A percentile compares a stretch with the other conserved stretches of the same genome.
Conservation (phyloP, 2,329 filamentous ascomycete species). For the Botrytis medusae region DNA sequence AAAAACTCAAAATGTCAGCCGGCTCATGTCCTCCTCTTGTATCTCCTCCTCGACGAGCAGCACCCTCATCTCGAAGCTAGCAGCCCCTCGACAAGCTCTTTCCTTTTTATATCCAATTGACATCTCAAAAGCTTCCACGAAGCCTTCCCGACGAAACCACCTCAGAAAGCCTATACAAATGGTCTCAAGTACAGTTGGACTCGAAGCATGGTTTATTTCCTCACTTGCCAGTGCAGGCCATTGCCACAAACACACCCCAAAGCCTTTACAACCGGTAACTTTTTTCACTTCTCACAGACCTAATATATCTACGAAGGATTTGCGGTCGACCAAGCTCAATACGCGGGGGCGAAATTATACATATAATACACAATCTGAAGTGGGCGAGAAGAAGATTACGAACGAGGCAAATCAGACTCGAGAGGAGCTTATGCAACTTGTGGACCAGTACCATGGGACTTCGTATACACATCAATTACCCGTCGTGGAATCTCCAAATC, state of each 20-base stretch:
- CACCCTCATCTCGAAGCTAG: constrained; percentile 49
- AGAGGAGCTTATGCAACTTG: constrained; percentile 52
- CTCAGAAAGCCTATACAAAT: constrained; percentile 20
- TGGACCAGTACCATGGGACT: constrained; percentile 51
- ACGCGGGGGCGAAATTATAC: constrained; percentile 29
- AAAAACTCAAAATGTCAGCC: constrained; percentile 55
- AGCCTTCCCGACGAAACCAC: constrained; percentile 5
- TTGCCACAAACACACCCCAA: constrained; percentile 35
- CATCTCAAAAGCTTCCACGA: constrained; percentile 19
- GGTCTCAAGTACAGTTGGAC: constrained; percentile 23
- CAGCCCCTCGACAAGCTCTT: constrained; percentile 40
- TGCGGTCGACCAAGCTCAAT: constrained; percentile 13
- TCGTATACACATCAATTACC: constrained; percentile 55
- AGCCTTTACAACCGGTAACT: constrained; percentile 20
- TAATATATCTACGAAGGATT: constrained; percentile 19
- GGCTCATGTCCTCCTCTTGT: constrained; percentile 63
- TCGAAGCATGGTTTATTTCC: constrained; percentile 41
- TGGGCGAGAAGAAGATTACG: constrained; percentile 7
- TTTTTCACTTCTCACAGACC: constrained; percentile 32
- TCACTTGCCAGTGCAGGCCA: constrained; percentile 37
- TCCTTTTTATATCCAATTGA: constrained; percentile 38
- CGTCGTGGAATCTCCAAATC: constrained; percentile 50
- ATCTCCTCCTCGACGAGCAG: constrained; percentile 50
- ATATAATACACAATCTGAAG: constrained; percentile 7
- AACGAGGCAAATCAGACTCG: constrained; percentile 35